Evolutionary conservation across 768 basidiomycete genomes (phyloP), one percentile per base, ranked within the genome.

Genomic region (Fibroporia radiculosa): DNA sequence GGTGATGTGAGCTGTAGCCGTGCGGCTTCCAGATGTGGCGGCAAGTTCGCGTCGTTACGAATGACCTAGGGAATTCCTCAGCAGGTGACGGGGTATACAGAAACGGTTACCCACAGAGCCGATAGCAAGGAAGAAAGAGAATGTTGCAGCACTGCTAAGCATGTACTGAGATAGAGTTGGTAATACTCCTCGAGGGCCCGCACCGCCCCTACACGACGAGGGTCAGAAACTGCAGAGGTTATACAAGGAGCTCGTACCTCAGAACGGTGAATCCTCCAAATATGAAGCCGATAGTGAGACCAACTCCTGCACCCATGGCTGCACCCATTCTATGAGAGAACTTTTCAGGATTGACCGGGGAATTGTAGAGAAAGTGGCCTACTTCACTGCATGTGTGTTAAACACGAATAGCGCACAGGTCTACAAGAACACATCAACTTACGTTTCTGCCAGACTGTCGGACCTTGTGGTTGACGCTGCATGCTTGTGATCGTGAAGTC

Each of bases 121-220:
- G 58, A 96, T 89, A 31, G 91, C 79, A 49, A 98, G 82, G 82
- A 98, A 98, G 71, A 97, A 97, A 2, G 84, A 84, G 64, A 99
- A 98, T 0, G 95, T 96, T 6, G 93, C 93, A 4, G 90, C 95
- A 56, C 95, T 98, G 57, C 89, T 90, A 23, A 97, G 77, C 96
- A 99, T 99, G 65, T 97, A 98, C 57, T 93, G 91, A 12, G 93
- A 95, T 40, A 99, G 78, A 1, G 96, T 96, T 3, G 90, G 84
- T 20, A 98, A 70, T 40, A 80, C 69, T 10, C 96, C 96, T 58
- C 93, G 77, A 20, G 91, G 93, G 20, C 96, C 96, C 6, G 89
- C 82, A 34, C 95, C 95, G 53, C 79, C 78, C 59, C 93, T 95
- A 56, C 43, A 27, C 25, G 22, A 40, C 32, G 35, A 35, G 13